A percentile compares a stretch with the other conserved stretches of the same genome.
These are phyloP conservation scores for Lecanicillium sp. DNA, from an alignment of 2,329 filamentous ascomycete species.

Conservation along the genomic window DNA sequence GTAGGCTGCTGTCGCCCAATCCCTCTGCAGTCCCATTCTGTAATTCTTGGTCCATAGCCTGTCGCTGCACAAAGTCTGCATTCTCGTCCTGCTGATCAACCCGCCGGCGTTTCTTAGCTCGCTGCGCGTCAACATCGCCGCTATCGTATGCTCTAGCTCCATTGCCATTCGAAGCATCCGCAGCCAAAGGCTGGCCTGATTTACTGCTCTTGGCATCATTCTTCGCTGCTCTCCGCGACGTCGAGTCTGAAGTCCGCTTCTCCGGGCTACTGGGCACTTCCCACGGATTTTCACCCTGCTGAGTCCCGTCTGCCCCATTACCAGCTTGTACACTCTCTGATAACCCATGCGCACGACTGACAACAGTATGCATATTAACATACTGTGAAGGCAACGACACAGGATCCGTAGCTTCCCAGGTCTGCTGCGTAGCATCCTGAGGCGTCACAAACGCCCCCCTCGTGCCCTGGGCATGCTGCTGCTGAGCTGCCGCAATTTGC, in stretches of 20 bases:
- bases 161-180: background rate
- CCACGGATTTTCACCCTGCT: slow-evolving; percentile 27
- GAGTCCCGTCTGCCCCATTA: background rate
- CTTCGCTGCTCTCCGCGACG: slow-evolving; percentile 9
- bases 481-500: slow-evolving; percentile 26
- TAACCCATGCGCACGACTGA: slow-evolving; percentile 1
- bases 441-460: background rate
- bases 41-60: too few relatives aligned
- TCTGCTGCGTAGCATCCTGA: slow-evolving; percentile 3
- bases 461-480: slow-evolving; percentile 1
- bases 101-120: background rate
- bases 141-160: background rate
- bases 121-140: background rate
- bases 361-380: background rate
- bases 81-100: slow-evolving; percentile 4
- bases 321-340: slow-evolving; percentile 1
- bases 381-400: slow-evolving; percentile 5
- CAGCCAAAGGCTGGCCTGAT: background rate
- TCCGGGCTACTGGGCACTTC: slow-evolving; percentile 38
- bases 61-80: background rate
- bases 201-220: background rate
- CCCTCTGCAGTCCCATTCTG: too few relatives aligned
- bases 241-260: slow-evolving; percentile 5
- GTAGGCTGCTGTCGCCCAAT: background rate
- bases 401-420: slow-evolving; percentile 1